Conservation (phyloP, 2,329 filamentous ascomycete genomes). For the Penicillium corylophilum region DNA sequence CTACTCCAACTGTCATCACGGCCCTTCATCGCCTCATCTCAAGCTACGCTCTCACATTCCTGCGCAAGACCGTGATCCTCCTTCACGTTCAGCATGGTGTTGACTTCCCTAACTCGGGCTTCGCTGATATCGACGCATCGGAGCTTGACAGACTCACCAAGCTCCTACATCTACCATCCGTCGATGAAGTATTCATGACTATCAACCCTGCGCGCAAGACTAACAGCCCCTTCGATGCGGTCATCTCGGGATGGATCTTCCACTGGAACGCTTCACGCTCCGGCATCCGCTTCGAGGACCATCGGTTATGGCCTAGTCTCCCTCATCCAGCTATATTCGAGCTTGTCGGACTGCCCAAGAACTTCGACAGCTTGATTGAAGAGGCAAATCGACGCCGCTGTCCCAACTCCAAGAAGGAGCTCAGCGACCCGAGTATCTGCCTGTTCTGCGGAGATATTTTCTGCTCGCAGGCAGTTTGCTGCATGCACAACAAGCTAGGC, state of each 20-base stretch:
- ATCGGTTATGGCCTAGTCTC: constrained; percentile 47
- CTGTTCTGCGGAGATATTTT: constrained; percentile 96
- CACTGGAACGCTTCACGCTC: constrained; percentile 40
- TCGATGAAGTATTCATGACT: constrained; percentile 73
- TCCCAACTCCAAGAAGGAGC: constrained; percentile 84
- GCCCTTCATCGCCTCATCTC: constrained; percentile 52
- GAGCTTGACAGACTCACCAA: constrained; percentile 82
- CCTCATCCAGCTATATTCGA: constrained; percentile 93
- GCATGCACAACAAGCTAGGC: constrained; percentile 68
- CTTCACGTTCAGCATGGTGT: constrained; percentile 86
- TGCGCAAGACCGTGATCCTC: constrained; percentile 80
- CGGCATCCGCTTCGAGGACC: constrained; percentile 32
- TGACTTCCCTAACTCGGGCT: constrained; percentile 72
- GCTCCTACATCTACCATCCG: constrained; percentile 70
- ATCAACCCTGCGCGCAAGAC: constrained; percentile 46
- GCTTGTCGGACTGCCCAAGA: constrained; percentile 84
- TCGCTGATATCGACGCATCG: constrained; percentile 63
- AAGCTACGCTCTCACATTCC: constrained; percentile 84
- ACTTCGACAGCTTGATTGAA: constrained; percentile 89
- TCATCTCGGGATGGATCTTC: constrained; percentile 70
- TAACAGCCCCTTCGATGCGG: constrained; percentile 46
- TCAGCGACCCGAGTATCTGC: constrained; percentile 87
- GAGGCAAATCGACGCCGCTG: constrained; percentile 82
- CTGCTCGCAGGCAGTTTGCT: constrained; percentile 92
- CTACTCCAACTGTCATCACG: constrained; percentile 32